Base-by-base conservation (phyloP, 192 early-diverging fungal genomes). In the Gigaspora rosea region DNA sequence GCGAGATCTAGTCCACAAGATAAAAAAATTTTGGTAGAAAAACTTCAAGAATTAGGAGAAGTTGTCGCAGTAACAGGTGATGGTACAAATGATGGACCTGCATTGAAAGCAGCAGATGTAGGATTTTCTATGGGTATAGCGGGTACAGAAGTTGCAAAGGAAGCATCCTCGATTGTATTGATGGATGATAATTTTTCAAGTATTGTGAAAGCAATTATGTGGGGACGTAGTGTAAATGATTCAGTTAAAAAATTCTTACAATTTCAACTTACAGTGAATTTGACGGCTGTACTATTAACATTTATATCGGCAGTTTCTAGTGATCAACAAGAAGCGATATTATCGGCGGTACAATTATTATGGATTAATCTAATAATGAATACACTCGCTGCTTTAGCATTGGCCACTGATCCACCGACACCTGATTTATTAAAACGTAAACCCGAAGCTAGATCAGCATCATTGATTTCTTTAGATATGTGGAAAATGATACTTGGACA, bases 291-390 rank as follows among this genome's bases (percentile, higher is more conserved):
- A 15, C 68, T 94, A 8, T 81, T 95, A 71, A 91, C 94, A 0
- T 91, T 95, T 80, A 84, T 95, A 20, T 92, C 93, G 2, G 89
- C 93, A 41, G 84, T 94, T 0, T 82, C 84, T 4, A 89, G 88
- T 57, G 76, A 78, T 16, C 78, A 86, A 9, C 88, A 95, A 78
- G 85, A 89, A 56, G 91, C 96, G 3, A 94, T 94, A 18, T 87
- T 99, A 77, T 96, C 95, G 1, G 97, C 97, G n/a, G 93, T 98
- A 0, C 98, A 99, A 82, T 80, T 99, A 57, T 84, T 99, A 64
- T 99, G 97, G 97, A 94, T 99, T 64, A 99, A 99, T 82, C 84
- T 99, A 77, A 98, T 99, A 59, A 99, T 99, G 98, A 97, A 99
- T 86, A 96, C 96, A 1, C 88, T 99, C 80, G 98, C 98, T 6